These are phyloP conservation scores for Carex kokanica DNA, from an alignment of 176 grass and related monocot species.

Conservation along the genomic window DNA sequence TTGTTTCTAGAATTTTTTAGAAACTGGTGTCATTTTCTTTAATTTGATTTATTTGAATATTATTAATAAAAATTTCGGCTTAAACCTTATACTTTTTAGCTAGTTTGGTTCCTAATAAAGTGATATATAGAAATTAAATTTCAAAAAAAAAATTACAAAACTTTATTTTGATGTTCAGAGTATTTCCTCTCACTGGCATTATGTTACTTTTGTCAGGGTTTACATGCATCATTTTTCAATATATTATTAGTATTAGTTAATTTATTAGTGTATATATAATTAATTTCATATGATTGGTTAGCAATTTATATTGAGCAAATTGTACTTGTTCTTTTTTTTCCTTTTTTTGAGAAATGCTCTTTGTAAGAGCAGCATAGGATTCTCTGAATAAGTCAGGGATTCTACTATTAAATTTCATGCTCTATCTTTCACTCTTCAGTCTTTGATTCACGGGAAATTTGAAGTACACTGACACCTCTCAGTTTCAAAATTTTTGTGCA, in stretches of 20 bases:
- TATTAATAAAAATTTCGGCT: no score
- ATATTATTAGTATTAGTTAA: no score
- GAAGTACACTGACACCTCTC: background rate
- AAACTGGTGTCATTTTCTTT: no score
- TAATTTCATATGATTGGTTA: background rate
- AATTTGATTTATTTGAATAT: no score
- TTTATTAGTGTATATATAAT: no score
- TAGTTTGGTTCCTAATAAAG: background rate
- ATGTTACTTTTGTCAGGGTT: background rate
- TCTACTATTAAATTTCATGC: background rate
- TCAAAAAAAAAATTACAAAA: background rate
- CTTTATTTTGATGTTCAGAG: background rate
- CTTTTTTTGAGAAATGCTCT: background rate
- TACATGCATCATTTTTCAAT: no score
- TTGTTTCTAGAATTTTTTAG: no score
- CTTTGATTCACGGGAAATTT: background rate
- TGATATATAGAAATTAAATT: background rate
- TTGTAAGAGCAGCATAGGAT: slow-evolving; percentile 15
- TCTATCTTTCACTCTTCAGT: background rate
- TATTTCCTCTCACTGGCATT: background rate
- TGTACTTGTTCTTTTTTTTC: background rate
- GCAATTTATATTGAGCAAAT: background rate
- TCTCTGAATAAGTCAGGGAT: background rate
- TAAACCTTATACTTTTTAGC: background rate
- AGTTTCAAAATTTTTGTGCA: background rate